Conservation (phyloP, 2,329 filamentous ascomycete genomes). For the Verticillium isaacii region DNA sequence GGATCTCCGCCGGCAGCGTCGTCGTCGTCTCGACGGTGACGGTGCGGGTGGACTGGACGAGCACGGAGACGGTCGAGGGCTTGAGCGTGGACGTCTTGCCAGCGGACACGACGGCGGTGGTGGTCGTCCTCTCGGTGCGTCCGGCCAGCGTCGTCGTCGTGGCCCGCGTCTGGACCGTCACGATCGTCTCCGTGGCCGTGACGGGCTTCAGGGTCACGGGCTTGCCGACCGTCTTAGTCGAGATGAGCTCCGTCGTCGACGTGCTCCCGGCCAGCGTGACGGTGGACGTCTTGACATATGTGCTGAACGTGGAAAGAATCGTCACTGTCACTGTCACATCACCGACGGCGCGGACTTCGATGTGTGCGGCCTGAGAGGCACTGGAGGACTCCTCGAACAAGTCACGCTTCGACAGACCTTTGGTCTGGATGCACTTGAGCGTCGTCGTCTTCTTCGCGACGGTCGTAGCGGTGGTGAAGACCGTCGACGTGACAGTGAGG, state of each 20-base stretch:
- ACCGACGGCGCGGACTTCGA: neutral
- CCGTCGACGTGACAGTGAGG: constrained; percentile 2
- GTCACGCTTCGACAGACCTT: neutral
- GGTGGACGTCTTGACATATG: constrained; percentile 15
- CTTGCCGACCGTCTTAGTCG: constrained; percentile 5
- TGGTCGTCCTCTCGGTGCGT: neutral
- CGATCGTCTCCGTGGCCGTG: neutral
- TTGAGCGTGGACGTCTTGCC: constrained; percentile 8
- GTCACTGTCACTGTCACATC: neutral
- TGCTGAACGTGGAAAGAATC: constrained; percentile 4
- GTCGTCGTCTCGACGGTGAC: constrained; percentile 2
- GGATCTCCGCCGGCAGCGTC: neutral
- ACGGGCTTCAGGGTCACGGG: constrained; percentile 4
- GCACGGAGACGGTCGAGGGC: constrained; percentile 5
- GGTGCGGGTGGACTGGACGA: constrained; percentile 10
- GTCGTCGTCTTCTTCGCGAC: constrained; percentile 2
- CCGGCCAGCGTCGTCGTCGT: constrained; percentile 2
- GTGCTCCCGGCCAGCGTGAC: constrained; percentile 5
- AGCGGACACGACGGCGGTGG: constrained; percentile 1
- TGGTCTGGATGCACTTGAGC: constrained; percentile 1
- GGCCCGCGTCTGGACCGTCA: neutral
- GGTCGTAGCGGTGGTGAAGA: neutral
- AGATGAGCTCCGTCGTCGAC: neutral
- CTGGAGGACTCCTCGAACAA: neutral
- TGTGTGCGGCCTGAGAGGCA: neutral